Conservation (phyloP, 169 alveolate genomes). For the Babesia bovis region DNA sequence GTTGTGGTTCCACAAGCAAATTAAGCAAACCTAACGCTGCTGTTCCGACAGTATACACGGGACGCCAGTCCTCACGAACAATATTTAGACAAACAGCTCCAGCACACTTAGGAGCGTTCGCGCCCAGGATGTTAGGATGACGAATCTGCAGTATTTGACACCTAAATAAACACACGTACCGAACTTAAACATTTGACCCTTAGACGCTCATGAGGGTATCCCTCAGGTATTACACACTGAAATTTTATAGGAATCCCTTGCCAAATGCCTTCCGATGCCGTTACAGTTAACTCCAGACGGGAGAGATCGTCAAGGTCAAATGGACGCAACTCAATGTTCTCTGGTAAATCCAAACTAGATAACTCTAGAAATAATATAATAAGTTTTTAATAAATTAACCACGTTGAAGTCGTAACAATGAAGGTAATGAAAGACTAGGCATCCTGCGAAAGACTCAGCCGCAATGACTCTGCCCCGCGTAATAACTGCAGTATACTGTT, state of each 20-base stretch:
- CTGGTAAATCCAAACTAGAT: conserved; percentile 37
- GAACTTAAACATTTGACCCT: conserved; percentile 32
- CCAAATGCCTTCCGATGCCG: conserved; percentile 55
- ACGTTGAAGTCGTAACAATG: conserved; percentile 38
- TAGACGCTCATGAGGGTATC: conserved; percentile 57
- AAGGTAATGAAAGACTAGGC: conserved; percentile 23
- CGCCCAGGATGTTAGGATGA: conserved; percentile 59
- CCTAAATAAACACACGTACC: conserved; percentile 18
- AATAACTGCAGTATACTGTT: conserved; percentile 43
- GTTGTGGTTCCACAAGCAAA: conserved; percentile 68
- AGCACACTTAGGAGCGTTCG: conserved; percentile 51
- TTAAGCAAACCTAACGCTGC: conserved; percentile 85
- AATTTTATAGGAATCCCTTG: conserved; percentile 32
- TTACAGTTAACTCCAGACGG: conserved; percentile 34
- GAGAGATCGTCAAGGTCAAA: conserved; percentile 49
- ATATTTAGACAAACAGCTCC: conserved; percentile 91
- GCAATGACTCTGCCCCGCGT: conserved; percentile 43
- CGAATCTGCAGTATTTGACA: conserved; percentile 13
- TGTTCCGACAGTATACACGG: conserved; percentile 82
- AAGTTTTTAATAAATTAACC: conserved; percentile 1
- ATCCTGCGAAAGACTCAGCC: conserved; percentile 19
- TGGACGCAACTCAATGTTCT: conserved; percentile 40
- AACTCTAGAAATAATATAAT: conserved; percentile 17
- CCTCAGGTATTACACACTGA: conserved; percentile 35
- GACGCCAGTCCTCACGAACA: conserved; percentile 91